Base-by-base conservation (phyloP, 495 filamentous ascomycete genomes). In the Xylaria flabelliformis region DNA sequence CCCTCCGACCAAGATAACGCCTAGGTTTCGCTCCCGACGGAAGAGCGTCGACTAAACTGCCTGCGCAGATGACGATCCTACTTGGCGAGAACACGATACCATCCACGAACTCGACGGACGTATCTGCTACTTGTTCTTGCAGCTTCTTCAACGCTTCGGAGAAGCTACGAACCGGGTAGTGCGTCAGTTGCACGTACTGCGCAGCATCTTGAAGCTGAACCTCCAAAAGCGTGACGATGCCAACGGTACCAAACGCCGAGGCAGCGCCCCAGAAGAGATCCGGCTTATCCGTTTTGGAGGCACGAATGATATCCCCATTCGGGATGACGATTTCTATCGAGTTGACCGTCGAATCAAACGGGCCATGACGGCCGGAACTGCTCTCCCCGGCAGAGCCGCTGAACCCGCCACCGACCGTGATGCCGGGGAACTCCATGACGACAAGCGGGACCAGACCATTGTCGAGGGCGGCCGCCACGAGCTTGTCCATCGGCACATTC, bases 381-480 rank as follows among this genome's bases (percentile, higher is more conserved):
- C 88, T 90, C 77, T 91, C 89, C 10, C 88, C 89, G 2, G 86
- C 84, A 0, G 88, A 88, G 7, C 89, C 89, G 29, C 87, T 84
- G 78, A 87, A 92, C 0, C 88, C 90, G 46, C 90, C 89, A 32
- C 89, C 90, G 0, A 86, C 89, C 19, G 90, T 92, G 72, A 92
- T 92, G 21, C 87, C 88, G 1, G 89, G 90, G 74, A 91, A 90
- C 70, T 89, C 88, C 87, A 88, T 88, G 3, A 90, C 88, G 1
- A 90, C 87, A 0, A 83, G 85, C 17, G 88, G 89, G 7, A 91
- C 77, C 0, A 91, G 80, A 10, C 84, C 84, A 66, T 86, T 76
- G 44, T 77, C 71, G 44, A 89, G 69, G 6, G 88, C 85, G 2
- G 84, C 86, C 53, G 82, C 80, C 17, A 91, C 85, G 9, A 91